Evolutionary conservation across 2,329 filamentous ascomycete species (phyloP), one percentile per base, ranked within the genome.

Genomic region (Ophiocordyceps camponoti-leonardi): DNA sequence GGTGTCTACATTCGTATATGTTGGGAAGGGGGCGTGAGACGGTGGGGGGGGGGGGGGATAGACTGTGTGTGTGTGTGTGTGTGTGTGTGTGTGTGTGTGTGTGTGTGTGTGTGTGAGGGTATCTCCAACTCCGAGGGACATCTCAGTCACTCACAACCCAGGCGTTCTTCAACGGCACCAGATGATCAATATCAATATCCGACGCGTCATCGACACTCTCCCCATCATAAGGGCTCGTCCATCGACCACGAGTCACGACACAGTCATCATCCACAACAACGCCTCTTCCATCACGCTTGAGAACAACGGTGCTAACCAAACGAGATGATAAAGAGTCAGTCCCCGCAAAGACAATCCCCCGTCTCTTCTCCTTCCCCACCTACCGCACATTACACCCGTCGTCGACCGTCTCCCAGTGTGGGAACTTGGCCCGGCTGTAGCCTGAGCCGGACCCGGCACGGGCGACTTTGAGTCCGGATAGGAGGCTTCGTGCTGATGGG

Each of bases 151-250:
- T 55, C 52, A 79, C 75, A 49, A 82, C 77, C 84, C 83, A 90
- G 6, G 84, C 83, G 56, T 88, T 86, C 57, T 81, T 80, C 49
- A 93, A 60, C 1, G 86, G 84, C 3, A 93, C 83, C 63, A 92
- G 71, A 59, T 92, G 86, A 59, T 92, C 86, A 48, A 92, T 90
- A 53, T 90, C 83, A 1, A 92, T 60, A 53, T 88, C 81, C 18
- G 69, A 73, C 1, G 83, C 74, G 0, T 67, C 65, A 0, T 75
- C 81, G 80, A 81, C 86, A 1, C 69, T 77, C 0, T 66, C 79
- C 16, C 83, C 83, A 55, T 90, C 85, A 58, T 83, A 92, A 0
- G 82, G 81, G 33, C 75, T 80, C 39, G 59, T 62, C 85, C 86
- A 92, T 0, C 66, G 68, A 5, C 86, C 35, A 19, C 16, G 85